Base-by-base conservation (phyloP, 495 filamentous ascomycete genomes). In the Penicillium alfredii region DNA sequence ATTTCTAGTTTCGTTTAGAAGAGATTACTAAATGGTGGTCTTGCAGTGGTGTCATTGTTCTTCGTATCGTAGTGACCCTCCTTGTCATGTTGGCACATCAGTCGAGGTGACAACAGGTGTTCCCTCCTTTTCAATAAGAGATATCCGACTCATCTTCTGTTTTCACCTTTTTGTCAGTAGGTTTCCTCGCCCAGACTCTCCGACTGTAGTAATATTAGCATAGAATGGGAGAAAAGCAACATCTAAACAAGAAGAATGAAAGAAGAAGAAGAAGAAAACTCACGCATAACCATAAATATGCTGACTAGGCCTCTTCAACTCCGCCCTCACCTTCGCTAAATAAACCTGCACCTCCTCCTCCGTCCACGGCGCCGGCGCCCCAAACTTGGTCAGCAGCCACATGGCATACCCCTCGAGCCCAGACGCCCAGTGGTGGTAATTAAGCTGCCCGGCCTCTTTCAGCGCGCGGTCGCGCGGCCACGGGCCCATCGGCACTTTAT, bases 351-450 rank as follows among this genome's bases (percentile, higher is more conserved):
- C 43, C 17, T 46, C 37, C 8, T 46, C 43, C 12, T 24, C 30
- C 2, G 43, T 35, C 43, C 43, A 46, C n/a, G 43, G 43, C 31
- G 18, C 12, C 4, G 43, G 43, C 4, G 18, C 11, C 6, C 37
- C 43, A 22, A 35, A 40, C 13, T 46, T 41, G 16, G 45, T 48
- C 16, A 48, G 6, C 18, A 48, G 24, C 45, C 40, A 44, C 35
- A 44, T 40, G 27, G 33, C 34, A 19, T 27, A 40, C 1, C 38
- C 53, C 21, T 47, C 42, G 26, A 57, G 46, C 13, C 34, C 18
- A 6, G 34, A 21, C 13, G 13, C 15, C 34, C 41, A 44, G 26
- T 38, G 33, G 7, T 31, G 18, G 1, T 23, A 26, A n/a, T 44
- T 31, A 10, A 44, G 14, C 12, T 14, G 24, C 1, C 40, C 40